Percentiles rank a stretch among this genome's conserved stretches.
Evolutionary conservation across 2,329 filamentous ascomycete species (phyloP).

Genomic region (Capronia coronata): DNA sequence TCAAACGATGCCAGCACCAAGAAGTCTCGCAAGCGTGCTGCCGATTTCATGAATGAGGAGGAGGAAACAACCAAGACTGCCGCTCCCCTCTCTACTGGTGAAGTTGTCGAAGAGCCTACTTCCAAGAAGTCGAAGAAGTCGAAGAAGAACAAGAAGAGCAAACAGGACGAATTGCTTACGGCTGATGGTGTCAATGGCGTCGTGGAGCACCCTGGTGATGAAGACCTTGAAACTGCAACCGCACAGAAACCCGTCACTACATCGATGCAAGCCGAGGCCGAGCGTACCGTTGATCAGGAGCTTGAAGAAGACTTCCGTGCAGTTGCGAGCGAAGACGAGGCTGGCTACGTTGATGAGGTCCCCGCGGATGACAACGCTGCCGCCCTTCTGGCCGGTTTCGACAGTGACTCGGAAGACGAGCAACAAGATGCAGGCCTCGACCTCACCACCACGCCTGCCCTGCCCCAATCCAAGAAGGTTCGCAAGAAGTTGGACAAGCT

Average conservation of each 20-base stretch:
- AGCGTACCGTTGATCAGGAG: constrained; percentile 25
- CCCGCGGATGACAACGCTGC: constrained; percentile 48
- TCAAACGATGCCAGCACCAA: constrained; percentile 36
- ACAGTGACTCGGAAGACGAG: constrained; percentile 48
- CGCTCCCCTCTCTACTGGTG: constrained; percentile 40
- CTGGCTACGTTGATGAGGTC: constrained; percentile 32
- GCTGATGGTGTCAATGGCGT: constrained; percentile 35
- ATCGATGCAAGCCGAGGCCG: constrained; percentile 28
- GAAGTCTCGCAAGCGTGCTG: constrained; percentile 44
- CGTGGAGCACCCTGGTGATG: constrained; percentile 27
- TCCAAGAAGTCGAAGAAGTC: constrained; percentile 22
- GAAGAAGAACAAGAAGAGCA: constrained; percentile 37
- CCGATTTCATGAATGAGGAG: constrained; percentile 44
- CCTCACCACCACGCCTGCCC: constrained; percentile 39
- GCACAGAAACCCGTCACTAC: constrained; percentile 12
- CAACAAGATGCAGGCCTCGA: constrained; percentile 44
- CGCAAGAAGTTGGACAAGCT: constrained; percentile 48
- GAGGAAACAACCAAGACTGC: constrained; percentile 44
- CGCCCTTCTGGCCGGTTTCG: constrained; percentile 50
- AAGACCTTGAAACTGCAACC: constrained; percentile 23
- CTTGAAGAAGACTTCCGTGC: constrained; percentile 29
- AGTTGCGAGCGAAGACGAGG: constrained; percentile 30
- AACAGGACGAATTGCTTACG: constrained; percentile 27
- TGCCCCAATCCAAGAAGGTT: constrained; percentile 41
- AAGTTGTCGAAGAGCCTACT: constrained; percentile 28